These are phyloP conservation scores for Rhodofomes roseus DNA, from an alignment of 1,284 basidiomycete species.

Conservation along the genomic window DNA sequence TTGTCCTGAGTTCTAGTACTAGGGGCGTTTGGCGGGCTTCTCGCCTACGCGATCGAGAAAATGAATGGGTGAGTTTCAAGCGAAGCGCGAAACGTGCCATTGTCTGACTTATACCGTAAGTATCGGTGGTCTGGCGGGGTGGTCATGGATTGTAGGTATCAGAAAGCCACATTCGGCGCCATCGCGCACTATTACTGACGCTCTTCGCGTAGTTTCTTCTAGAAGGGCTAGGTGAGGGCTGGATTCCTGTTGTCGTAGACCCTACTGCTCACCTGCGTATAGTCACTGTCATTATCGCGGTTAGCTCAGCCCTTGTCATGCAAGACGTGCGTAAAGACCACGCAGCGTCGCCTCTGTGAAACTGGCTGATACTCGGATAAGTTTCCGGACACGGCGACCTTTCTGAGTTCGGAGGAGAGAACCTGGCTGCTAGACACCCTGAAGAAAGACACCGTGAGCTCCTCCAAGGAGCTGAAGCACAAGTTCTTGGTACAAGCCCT, in stretches of 20 bases:
- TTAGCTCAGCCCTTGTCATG: constrained; percentile 34
- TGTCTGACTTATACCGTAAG: neutral
- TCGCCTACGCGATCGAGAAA: constrained; percentile 3
- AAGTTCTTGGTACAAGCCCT: constrained; percentile 22
- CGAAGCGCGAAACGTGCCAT: no score
- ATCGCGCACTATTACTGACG: neutral
- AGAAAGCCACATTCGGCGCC: no score
- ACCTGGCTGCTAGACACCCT: constrained; percentile 32
- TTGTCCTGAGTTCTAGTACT: neutral
- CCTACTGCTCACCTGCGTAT: neutral
- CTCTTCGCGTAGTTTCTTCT: constrained; percentile 7
- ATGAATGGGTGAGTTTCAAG: constrained; percentile 3
- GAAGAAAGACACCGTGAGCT: constrained; percentile 16
- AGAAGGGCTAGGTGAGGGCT: constrained; percentile 27
- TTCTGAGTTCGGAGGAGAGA: constrained; percentile 28
- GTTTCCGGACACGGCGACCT: constrained; percentile 31
- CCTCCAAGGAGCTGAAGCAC: constrained; percentile 19
- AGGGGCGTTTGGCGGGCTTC: constrained; percentile 4
- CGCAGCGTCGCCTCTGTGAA: neutral
- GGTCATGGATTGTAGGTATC: constrained; percentile 15
- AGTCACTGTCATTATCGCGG: constrained; percentile 34
- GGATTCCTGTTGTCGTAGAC: neutral
- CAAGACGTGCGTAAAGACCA: constrained; percentile 19
- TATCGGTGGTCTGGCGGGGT: constrained; percentile 11
- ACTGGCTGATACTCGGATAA: neutral